Percentiles rank a stretch among this genome's conserved stretches.
phyloP scores from a whole-genome alignment of 306 rosid genomes.

The Senna tora region DNA sequence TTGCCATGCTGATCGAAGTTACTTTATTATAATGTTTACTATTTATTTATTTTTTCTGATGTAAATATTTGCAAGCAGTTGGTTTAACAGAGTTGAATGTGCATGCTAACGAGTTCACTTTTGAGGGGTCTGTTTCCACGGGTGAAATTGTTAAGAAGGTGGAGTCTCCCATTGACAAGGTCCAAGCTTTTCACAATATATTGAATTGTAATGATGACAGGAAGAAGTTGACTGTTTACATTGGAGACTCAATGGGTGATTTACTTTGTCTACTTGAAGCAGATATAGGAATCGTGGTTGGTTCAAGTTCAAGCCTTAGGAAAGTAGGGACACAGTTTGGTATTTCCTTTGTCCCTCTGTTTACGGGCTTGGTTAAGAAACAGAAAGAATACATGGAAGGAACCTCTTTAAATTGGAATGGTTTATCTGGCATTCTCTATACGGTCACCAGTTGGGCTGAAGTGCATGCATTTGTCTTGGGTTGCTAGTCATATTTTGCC shows the following conservation, averaged over 20 bases:
- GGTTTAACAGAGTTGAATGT: conserved; percentile 65
- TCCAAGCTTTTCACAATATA: conserved; percentile 61
- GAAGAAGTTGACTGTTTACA: conserved; percentile 69
- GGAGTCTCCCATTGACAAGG: conserved; percentile 93
- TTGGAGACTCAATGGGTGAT: conserved; percentile 97
- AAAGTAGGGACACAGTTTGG: conserved; percentile 75
- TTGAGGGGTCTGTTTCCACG: conserved; percentile 73
- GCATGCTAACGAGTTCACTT: conserved; percentile 85
- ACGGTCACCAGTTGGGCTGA: conserved; percentile 94
- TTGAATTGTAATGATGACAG: conserved; percentile 50
- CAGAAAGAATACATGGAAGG: conserved; percentile 63
- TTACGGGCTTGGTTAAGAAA: conserved; percentile 74
- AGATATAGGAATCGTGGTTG: conserved; percentile 90
- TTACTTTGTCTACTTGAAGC: conserved; percentile 94
- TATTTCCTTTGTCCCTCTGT: conserved; percentile 78
- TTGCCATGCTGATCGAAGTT: conserved; percentile 29
- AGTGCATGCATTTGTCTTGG: conserved; percentile 95
- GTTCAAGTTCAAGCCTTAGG: conserved; percentile 90
- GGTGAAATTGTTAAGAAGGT: conserved; percentile 84
- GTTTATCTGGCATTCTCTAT: conserved; percentile 79
- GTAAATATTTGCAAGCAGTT: conserved; percentile 51
- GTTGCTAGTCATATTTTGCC: conserved; percentile 64
- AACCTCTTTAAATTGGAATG: conserved; percentile 69
- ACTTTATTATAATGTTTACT: conserved; percentile 11
- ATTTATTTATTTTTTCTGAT: conserved; percentile 10